These are phyloP conservation scores for Dipodascus geniculatus DNA, from an alignment of 805 yeast species.

Conservation along the genomic window DNA sequence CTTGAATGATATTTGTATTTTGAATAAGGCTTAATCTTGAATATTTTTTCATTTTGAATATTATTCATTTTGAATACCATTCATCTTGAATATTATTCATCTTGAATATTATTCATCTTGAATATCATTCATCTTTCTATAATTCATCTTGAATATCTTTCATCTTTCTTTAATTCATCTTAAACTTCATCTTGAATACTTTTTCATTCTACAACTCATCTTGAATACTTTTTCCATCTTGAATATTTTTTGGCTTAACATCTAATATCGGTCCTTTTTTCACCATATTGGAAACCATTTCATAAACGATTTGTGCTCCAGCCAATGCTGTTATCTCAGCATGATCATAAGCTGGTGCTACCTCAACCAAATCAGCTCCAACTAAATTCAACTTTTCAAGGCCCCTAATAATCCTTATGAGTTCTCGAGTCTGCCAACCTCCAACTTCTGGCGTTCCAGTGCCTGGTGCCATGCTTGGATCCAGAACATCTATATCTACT, in stretches of 20 bases:
- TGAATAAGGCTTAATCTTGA: not conserved
- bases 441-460: constrained; percentile 75
- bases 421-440: constrained; percentile 58
- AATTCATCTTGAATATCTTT: no score
- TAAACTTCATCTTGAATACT: no score
- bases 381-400: constrained; percentile 49
- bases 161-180: no score
- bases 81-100: no score
- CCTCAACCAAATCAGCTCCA: constrained; percentile 73
- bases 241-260: not conserved
- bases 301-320: constrained; percentile 57
- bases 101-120: no score
- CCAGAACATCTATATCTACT: constrained; percentile 55
- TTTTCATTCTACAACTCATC: constrained; percentile 19
- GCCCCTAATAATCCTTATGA: constrained; percentile 46
- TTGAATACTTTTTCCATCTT: constrained; percentile 4
- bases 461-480: constrained; percentile 65
- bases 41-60: no score
- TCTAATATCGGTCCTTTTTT: constrained; percentile 34
- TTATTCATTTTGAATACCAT: no score
- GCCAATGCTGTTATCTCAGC: constrained; percentile 52
- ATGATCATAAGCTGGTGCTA: constrained; percentile 52
- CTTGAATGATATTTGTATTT: not conserved
- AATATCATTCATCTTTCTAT: no score
- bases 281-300: constrained; percentile 64